Base-by-base conservation (phyloP, 306 rosid species). In the Hippophae gyantsensis region DNA sequence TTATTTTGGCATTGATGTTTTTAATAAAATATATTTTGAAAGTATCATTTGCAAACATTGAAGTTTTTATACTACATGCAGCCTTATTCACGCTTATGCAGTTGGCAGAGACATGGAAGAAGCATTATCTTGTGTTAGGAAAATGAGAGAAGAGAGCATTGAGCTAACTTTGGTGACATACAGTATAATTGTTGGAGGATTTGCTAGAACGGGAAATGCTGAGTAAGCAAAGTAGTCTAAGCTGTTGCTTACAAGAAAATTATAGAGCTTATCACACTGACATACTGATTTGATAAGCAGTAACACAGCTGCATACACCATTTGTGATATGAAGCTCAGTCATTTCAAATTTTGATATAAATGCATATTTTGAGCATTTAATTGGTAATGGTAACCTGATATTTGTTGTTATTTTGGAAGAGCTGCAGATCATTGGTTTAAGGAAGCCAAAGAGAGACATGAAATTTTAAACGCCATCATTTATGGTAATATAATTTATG, bases 41-140 rank as follows among this genome's bases (percentile, higher is more conserved):
- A 2, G 40, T 62, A 8, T 66, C 48, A 56, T 59, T 13, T 58
- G 58, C 63, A 43, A 65, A 64, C 55, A 57, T 78, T 75, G 48
- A 59, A 61, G 23, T 42, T 38, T 60, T 64, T 78, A 60, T 69
- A 78, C 68, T 75, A 53, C 60, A 57, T 81, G 96, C 98, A 92
- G 98, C 86, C 95, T 87, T 74, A 85, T 92, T 79, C 95, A 92
- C 66, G 98, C 98, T 69, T 92, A 92, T 81, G 96, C 96, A 79
- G 96, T 87, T 78, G 96, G 96, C 66, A 85, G 95, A 87, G 98
- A 92, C 75, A 92, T 92, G 98, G 96, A 83, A 64, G 98, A 90
- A 76, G 96, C 98, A 58, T 78, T 90, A 71, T 77, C 81, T 60
- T 90, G 98, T 78, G 96, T 79, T 70, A 85, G 72, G 79, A 87